Evolutionary conservation across 768 basidiomycete species (phyloP).

Genomic region (Termitomyces sp.): DNA sequence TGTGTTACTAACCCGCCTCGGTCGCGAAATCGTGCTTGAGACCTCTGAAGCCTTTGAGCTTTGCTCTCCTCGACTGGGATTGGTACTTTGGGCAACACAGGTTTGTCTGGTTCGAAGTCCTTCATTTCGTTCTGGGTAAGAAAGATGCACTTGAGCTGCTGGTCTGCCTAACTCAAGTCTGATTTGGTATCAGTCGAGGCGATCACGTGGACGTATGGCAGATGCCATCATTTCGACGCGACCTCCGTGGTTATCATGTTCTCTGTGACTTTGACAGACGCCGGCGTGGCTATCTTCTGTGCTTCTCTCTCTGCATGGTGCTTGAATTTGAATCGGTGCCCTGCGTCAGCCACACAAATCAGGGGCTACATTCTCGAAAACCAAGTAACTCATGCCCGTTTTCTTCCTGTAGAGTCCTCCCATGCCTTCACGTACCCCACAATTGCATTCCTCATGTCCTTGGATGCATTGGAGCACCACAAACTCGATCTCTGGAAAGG

Average conservation of each 20-base stretch:
- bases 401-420: background rate
- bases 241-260: background rate
- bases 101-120: background rate
- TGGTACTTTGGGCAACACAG: constrained; percentile 1
- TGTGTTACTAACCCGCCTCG: constrained; percentile 49
- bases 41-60: constrained; percentile 52
- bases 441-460: background rate
- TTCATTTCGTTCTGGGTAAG: constrained; percentile 1
- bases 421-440: background rate
- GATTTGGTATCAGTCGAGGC: too few relatives aligned
- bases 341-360: background rate
- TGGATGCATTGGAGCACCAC: background rate
- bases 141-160: background rate
- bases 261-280: background rate
- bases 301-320: background rate
- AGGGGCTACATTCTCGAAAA: background rate
- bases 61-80: constrained; percentile 51
- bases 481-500: background rate
- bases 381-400: background rate
- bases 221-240: background rate
- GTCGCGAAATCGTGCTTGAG: constrained; percentile 63
- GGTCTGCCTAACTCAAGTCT: too few relatives aligned
- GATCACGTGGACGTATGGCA: background rate
- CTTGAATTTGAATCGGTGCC: too few relatives aligned
- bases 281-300: background rate